phyloP scores from a whole-genome alignment of 179 eudicot species.

The Corrigiola litoralis region DNA sequence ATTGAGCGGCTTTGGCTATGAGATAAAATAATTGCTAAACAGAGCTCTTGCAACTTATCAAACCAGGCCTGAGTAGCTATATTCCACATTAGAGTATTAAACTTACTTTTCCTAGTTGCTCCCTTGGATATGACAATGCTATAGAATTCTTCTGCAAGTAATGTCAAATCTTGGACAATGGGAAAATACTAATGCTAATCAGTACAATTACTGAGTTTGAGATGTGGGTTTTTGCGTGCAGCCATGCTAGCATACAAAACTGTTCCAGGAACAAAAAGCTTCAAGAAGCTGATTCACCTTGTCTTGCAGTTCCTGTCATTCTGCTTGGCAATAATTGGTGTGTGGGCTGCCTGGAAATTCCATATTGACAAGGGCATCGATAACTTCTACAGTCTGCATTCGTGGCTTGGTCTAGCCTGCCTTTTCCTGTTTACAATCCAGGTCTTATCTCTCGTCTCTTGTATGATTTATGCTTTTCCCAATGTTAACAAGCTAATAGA shows the following conservation, averaged over 20 bases:
- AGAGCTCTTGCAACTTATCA: too few relatives aligned
- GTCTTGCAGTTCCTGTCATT: constrained; percentile 66
- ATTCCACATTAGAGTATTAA: too few relatives aligned
- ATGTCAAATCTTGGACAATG: too few relatives aligned
- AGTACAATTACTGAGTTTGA: background rate
- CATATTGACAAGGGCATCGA: constrained; percentile 84
- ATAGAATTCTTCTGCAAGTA: too few relatives aligned
- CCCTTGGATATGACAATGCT: too few relatives aligned
- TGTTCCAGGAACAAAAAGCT: constrained; percentile 69
- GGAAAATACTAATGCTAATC: too few relatives aligned
- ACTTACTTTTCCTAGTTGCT: too few relatives aligned
- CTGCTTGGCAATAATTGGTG: constrained; percentile 59
- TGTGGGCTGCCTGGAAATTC: constrained; percentile 83
- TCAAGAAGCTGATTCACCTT: constrained; percentile 71
- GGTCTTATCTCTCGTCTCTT: constrained; percentile 34
- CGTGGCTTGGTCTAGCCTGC: constrained; percentile 89
- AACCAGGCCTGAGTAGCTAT: too few relatives aligned
- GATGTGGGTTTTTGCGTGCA: constrained; percentile 31
- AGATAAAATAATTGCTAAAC: too few relatives aligned
- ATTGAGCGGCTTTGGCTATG: too few relatives aligned
- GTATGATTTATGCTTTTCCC: background rate
- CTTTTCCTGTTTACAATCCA: constrained; percentile 66
- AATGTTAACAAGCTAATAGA: too few relatives aligned
- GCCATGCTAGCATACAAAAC: constrained; percentile 97
- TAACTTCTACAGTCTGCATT: constrained; percentile 91